Evolutionary conservation across 1,284 basidiomycete genomes (phyloP).

Genomic region (Athelia psychrophila): DNA sequence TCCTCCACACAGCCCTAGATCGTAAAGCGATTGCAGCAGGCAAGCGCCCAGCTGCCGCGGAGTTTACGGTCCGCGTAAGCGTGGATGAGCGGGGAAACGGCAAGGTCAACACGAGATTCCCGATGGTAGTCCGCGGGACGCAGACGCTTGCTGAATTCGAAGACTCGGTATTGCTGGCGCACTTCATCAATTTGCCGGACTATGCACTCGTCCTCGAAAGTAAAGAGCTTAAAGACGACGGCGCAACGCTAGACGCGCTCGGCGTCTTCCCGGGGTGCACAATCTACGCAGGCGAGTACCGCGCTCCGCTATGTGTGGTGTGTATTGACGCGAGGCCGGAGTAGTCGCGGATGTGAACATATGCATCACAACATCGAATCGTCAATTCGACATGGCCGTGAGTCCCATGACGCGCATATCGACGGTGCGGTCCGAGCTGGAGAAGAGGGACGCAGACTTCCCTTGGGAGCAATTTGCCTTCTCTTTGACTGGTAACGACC

Average conservation of each 20-base stretch:
- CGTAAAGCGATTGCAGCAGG: neutral
- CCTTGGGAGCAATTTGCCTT: neutral
- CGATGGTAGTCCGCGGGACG: neutral
- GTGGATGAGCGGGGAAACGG: neutral
- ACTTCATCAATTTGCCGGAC: slow-evolving; percentile 5
- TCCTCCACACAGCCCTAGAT: neutral
- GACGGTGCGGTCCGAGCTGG: neutral
- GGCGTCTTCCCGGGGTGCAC: slow-evolving; percentile 7
- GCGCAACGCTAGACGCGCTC: slow-evolving; percentile 3
- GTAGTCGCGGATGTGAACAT: neutral
- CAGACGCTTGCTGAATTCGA: neutral
- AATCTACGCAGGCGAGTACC: slow-evolving; percentile 8
- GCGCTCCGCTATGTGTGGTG: neutral
- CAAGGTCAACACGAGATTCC: neutral
- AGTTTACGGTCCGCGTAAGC: neutral
- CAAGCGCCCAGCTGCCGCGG: neutral
- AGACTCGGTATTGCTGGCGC: neutral
- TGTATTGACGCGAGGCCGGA: neutral
- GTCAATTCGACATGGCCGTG: neutral
- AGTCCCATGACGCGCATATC: neutral
- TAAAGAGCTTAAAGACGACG: slow-evolving; percentile 4
- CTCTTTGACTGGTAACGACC: neutral
- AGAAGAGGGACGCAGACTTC: neutral
- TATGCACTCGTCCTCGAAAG: slow-evolving; percentile 8
- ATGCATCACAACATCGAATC: neutral